Conservation (phyloP, 2,329 filamentous ascomycete species). For the Pseudogymnoascus sp. region DNA sequence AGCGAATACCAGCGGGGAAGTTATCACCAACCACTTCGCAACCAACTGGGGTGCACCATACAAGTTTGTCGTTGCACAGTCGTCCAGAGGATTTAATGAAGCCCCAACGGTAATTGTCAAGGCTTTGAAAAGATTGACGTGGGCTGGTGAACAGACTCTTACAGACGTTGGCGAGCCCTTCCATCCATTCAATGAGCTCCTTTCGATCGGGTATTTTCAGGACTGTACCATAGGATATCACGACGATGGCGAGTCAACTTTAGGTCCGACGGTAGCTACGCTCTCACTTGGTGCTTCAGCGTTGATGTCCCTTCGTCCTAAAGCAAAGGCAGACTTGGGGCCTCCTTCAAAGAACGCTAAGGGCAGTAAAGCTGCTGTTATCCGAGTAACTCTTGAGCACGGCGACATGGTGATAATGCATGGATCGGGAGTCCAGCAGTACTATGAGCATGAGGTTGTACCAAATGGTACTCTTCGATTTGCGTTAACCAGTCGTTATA, state of each 20-base stretch:
- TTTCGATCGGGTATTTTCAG: constrained; percentile 56
- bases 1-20: constrained; percentile 31
- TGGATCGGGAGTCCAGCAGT: constrained; percentile 48
- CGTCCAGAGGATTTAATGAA: constrained; percentile 41
- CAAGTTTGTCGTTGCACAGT: constrained; percentile 54
- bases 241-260: constrained; percentile 56
- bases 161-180: constrained; percentile 16
- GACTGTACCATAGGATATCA: constrained; percentile 54
- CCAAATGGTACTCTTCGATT: constrained; percentile 45
- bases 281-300: constrained; percentile 52
- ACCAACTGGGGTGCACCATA: constrained; percentile 51
- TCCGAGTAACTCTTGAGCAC: constrained; percentile 44
- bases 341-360: constrained; percentile 27
- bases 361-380: constrained; percentile 27
- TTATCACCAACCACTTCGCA: constrained; percentile 44
- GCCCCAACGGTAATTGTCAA: constrained; percentile 42
- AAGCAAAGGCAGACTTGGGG: constrained; percentile 31
- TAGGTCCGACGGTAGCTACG: constrained; percentile 56
- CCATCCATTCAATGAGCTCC: constrained; percentile 53
- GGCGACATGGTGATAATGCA: constrained; percentile 61
- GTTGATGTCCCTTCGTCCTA: constrained; percentile 51
- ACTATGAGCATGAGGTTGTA: constrained; percentile 52
- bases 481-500: constrained; percentile 48
- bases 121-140: constrained; percentile 46
- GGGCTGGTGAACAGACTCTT: constrained; percentile 42